Conservation (phyloP, 768 basidiomycete species). For the Pholiota microspora region DNA sequence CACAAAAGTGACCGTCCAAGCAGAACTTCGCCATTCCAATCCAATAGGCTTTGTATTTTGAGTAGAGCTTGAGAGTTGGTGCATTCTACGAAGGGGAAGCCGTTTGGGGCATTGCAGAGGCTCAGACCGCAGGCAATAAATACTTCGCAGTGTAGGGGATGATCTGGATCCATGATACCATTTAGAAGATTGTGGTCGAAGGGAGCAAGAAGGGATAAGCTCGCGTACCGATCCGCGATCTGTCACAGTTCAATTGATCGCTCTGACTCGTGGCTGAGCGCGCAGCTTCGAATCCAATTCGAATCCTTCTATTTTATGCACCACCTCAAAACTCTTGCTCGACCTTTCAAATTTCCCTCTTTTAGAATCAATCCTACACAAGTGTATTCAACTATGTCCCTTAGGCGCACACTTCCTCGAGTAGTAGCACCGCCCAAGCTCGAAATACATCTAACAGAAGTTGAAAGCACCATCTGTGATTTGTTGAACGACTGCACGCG, state of each 20-base stretch:
- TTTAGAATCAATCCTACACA: background rate
- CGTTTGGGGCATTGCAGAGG: too few relatives aligned
- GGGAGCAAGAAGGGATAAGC: too few relatives aligned
- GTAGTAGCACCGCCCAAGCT: constrained; percentile 22
- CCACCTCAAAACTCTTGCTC: background rate
- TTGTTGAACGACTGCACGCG: constrained; percentile 80
- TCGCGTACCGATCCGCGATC: too few relatives aligned
- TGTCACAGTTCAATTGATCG: too few relatives aligned
- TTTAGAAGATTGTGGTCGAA: too few relatives aligned
- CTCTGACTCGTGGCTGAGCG: too few relatives aligned
- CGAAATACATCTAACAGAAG: constrained; percentile 58
- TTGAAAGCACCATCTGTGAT: constrained; percentile 67
- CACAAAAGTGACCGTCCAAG: constrained; percentile 52
- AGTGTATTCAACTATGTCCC: constrained; percentile 11
- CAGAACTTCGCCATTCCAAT: constrained; percentile 56
- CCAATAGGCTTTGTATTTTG: constrained; percentile 34
- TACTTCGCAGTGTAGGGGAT: too few relatives aligned
- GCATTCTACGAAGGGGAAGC: background rate
- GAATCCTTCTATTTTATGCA: too few relatives aligned
- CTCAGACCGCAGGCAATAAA: too few relatives aligned
- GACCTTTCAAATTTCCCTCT: background rate
- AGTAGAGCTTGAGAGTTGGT: background rate
- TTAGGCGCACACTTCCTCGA: constrained; percentile 16
- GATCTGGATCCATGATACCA: too few relatives aligned
- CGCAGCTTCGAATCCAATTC: too few relatives aligned